Percentiles rank a stretch among this genome's conserved stretches.
Conservation (phyloP, 768 basidiomycete species). For the Suillus ampliporus region DNA sequence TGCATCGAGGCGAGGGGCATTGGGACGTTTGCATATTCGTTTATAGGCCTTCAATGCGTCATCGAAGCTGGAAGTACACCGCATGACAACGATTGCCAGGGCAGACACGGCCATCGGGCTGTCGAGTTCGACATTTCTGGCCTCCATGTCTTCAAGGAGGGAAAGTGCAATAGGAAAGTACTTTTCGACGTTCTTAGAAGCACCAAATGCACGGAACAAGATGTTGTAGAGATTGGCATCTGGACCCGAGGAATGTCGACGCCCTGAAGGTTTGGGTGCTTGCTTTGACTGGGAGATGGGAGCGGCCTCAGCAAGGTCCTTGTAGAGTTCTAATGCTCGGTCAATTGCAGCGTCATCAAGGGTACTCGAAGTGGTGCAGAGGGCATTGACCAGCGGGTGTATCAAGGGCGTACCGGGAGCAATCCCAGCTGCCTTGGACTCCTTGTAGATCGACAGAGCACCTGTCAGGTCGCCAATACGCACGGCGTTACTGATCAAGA, state of each 20-base stretch:
- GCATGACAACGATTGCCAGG: conserved; percentile 71
- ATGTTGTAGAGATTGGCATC: conserved; percentile 60
- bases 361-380: conserved; percentile 48
- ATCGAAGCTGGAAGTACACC: conserved; percentile 53
- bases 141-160: conserved; percentile 72
- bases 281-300: conserved; percentile 28
- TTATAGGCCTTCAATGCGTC: conserved; percentile 71
- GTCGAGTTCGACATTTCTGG: conserved; percentile 50
- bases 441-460: conserved; percentile 57
- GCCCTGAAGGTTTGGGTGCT: conserved; percentile 19
- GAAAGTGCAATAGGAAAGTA: conserved; percentile 53
- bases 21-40: conserved; percentile 36
- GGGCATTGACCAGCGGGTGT: conserved; percentile 56
- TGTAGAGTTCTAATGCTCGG: conserved; percentile 58
- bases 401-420: conserved; percentile 55
- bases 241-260: conserved; percentile 47
- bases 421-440: conserved; percentile 49
- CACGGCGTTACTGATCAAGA: conserved; percentile 58
- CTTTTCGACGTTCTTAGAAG: conserved; percentile 50
- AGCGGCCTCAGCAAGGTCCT: conserved; percentile 46
- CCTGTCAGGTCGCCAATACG: conserved; percentile 41
- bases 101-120: conserved; percentile 53
- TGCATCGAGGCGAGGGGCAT: conserved; percentile 49
- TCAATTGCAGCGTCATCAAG: conserved; percentile 52
- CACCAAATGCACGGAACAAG: conserved; percentile 53